These are phyloP conservation scores for Saprolegnia parasitica DNA, from an alignment of 352 stramenopile species.

Conservation along the genomic window DNA sequence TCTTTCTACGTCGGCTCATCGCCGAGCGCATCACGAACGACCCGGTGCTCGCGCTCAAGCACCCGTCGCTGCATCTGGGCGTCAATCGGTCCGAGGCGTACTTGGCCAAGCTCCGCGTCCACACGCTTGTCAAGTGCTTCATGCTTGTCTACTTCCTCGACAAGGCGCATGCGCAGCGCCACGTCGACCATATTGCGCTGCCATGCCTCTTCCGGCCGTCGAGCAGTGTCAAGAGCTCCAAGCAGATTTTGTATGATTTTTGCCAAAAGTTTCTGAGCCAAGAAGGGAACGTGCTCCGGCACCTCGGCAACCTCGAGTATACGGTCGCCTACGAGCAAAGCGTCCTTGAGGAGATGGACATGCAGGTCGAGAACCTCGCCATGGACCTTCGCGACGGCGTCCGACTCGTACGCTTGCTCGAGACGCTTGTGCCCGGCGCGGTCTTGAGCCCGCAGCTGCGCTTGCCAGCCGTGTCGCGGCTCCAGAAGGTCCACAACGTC, in stretches of 20 bases:
- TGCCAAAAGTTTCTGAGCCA: slow-evolving; percentile 89
- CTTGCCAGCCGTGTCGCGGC: slow-evolving; percentile 90
- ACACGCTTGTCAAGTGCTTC: slow-evolving; percentile 88
- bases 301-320: slow-evolving; percentile 87
- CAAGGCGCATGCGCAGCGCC: slow-evolving; percentile 58
- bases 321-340: slow-evolving; percentile 87
- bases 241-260: slow-evolving; percentile 89
- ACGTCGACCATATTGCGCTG: slow-evolving; percentile 76
- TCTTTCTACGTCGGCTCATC: slow-evolving; percentile 49
- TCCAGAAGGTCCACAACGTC: slow-evolving; percentile 97
- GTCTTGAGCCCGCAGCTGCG: slow-evolving; percentile 50
- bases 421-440: slow-evolving; percentile 64
- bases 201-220: slow-evolving; percentile 83
- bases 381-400: slow-evolving; percentile 96
- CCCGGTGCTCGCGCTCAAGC: slow-evolving; percentile 50
- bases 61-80: slow-evolving; percentile 46
- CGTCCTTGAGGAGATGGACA: slow-evolving; percentile 93
- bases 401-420: slow-evolving; percentile 88
- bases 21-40: slow-evolving; percentile 52
- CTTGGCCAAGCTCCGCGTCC: slow-evolving; percentile 78
- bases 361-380: slow-evolving; percentile 88
- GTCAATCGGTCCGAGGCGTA: slow-evolving; percentile 38
- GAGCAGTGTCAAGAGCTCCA: slow-evolving; percentile 85
- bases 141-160: slow-evolving; percentile 93
- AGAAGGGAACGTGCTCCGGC: slow-evolving; percentile 93